Base-by-base conservation (phyloP, 1,139 yeast species). In the Sugiyamaella xylanicola region DNA sequence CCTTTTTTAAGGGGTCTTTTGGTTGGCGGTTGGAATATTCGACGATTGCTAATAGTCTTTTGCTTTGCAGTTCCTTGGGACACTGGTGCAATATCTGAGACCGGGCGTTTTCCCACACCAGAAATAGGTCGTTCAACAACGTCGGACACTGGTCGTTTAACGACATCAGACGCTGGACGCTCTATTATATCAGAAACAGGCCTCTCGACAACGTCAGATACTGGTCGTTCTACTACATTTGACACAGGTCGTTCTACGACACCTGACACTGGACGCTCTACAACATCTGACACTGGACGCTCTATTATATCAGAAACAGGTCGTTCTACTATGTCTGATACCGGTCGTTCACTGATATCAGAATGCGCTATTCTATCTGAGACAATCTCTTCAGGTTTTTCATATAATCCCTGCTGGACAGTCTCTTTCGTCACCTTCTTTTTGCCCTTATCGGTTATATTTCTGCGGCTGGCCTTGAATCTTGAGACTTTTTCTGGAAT, bases 391-490 rank as follows among this genome's bases (percentile, higher is more conserved):
- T 57, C 56, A 17, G 56, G 57, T 16, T 54, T 36, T 39, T 53
- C 61, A n/a, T n/a, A n/a, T n/a, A n/a, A n/a, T n/a, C n/a, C n/a
- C 19, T 52, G 56, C 17, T 48, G 20, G 8, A 5, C 22, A 39
- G 19, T 15, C 4, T 4, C 21, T 17, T 22, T 29, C 2, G 16
- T 46, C 22, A 15, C 8, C 42, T 46, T 36, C 36, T 15, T 16
- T 21, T 32, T 32, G 4, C 35, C 40, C 32, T 21, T 22, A 21
- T 9, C 16, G 19, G 32, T 32, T 4, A 40, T 21, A 22, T 15
- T 36, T 8, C 11, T 22, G 48, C 60, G 55, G 27, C 61, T 65
- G 4, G 64, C 63, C 60, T 70, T 72, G 57, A 72, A 72, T 35
- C 70, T 61, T 1, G 75, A 72, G 0, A 65, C 61, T 44, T 58